phyloP scores from a whole-genome alignment of 1,284 basidiomycete genomes.

The Tausonia pullulans region DNA sequence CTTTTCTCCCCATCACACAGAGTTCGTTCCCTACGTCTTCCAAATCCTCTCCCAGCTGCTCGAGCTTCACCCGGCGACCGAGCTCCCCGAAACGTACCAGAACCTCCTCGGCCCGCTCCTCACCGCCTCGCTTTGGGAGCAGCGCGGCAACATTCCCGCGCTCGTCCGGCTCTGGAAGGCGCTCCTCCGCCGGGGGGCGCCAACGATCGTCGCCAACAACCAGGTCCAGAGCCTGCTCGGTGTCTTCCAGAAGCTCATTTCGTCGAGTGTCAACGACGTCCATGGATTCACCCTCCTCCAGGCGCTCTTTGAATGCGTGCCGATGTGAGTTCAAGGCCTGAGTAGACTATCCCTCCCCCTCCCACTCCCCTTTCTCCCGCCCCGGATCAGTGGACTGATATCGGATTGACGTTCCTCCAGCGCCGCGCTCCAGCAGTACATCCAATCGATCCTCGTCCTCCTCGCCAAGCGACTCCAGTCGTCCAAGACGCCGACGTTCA shows the following conservation, averaged over 20 bases:
- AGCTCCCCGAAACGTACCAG: constrained; percentile 66
- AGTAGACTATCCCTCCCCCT: not conserved
- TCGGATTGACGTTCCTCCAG: constrained; percentile 34
- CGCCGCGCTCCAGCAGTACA: constrained; percentile 55
- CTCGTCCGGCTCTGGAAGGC: constrained; percentile 80
- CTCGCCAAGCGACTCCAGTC: constrained; percentile 75
- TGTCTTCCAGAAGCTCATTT: constrained; percentile 84
- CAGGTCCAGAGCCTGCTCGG: constrained; percentile 74
- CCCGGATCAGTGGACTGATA: not conserved
- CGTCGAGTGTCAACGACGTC: constrained; percentile 75
- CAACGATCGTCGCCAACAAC: constrained; percentile 55
- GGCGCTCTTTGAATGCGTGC: constrained; percentile 58
- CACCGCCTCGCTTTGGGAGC: constrained; percentile 80
- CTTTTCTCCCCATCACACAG: constrained; percentile 35
- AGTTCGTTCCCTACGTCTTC: constrained; percentile 96
- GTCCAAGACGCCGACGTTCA: constrained; percentile 81
- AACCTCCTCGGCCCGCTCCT: constrained; percentile 71
- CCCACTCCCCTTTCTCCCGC: not conserved
- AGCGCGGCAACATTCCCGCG: constrained; percentile 91
- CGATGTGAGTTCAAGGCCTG: constrained; percentile 46
- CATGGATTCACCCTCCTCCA: constrained; percentile 87
- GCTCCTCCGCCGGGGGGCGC: constrained; percentile 62
- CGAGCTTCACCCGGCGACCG: constrained; percentile 53
- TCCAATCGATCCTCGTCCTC: constrained; percentile 66
- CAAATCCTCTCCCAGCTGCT: constrained; percentile 95